Conservation (phyloP, 202 grass and related monocot genomes). For the Cymbopogon flexuosus region DNA sequence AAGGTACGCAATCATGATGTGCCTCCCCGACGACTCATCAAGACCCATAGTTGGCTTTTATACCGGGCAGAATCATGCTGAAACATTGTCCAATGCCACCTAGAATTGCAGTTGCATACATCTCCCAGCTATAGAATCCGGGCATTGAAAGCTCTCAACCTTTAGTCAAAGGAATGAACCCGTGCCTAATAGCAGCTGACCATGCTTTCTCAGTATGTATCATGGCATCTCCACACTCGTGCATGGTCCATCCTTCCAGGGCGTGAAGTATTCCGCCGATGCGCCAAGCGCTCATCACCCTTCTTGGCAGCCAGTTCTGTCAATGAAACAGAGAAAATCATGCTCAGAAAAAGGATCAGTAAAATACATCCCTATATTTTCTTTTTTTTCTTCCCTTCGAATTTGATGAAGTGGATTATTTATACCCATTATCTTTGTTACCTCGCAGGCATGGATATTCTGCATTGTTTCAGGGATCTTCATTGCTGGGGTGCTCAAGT, state of each 20-base stretch:
- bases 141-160: not conserved
- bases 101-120: not conserved
- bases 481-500: conserved; percentile 73
- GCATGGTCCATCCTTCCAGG: conserved; percentile 54
- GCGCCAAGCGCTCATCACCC: conserved; percentile 78
- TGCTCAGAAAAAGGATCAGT: not conserved
- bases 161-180: conserved; percentile 56
- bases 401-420: not conserved
- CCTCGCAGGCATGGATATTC: conserved; percentile 89
- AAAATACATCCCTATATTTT: not conserved
- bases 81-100: not conserved
- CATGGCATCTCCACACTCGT: conserved; percentile 63
- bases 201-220: conserved; percentile 51
- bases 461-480: conserved; percentile 63
- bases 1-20: not conserved
- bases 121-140: not conserved
- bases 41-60: not conserved
- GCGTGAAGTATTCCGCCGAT: conserved; percentile 75
- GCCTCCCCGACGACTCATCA: not conserved
- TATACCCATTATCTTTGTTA: conserved; percentile 15
- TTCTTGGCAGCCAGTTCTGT: conserved; percentile 84
- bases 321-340: not conserved
- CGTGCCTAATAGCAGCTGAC: conserved; percentile 51
- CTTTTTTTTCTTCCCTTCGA: not conserved
- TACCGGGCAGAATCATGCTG: not conserved